phyloP scores from a whole-genome alignment of 805 yeast genomes.

The Yarrowia divulgata region DNA sequence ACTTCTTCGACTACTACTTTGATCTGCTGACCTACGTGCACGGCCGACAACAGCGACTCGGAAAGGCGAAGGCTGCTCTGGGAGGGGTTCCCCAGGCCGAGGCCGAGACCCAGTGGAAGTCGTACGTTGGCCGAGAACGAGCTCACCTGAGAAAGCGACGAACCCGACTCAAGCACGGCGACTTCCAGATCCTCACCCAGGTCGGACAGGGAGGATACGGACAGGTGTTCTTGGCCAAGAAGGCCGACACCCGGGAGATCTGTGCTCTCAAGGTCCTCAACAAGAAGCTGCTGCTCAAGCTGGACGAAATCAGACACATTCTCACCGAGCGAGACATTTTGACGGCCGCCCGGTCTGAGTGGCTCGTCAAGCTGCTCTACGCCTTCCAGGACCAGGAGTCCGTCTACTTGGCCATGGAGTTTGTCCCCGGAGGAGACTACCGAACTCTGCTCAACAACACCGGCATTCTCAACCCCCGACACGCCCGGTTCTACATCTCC shows the following conservation, averaged over 20 bases:
- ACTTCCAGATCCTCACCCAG: slow-evolving; percentile 95
- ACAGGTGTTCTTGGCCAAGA: slow-evolving; percentile 94
- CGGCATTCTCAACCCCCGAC: slow-evolving; percentile 90
- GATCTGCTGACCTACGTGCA: slow-evolving; percentile 94
- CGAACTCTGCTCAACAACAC: slow-evolving; percentile 93
- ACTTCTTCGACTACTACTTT: slow-evolving; percentile 92
- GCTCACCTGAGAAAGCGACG: slow-evolving; percentile 86
- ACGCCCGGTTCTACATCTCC: slow-evolving; percentile 91
- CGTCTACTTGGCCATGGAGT: slow-evolving; percentile 96
- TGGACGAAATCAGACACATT: slow-evolving; percentile 95
- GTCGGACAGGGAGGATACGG: slow-evolving; percentile 99
- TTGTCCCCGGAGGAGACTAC: slow-evolving; percentile 99
- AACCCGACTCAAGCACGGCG: slow-evolving; percentile 90
- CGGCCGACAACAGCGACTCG: slow-evolving; percentile 81
- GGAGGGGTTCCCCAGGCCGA: slow-evolving; percentile 51
- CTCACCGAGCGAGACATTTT: slow-evolving; percentile 95
- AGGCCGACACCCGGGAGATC: slow-evolving; percentile 91
- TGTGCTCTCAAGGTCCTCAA: slow-evolving; percentile 94
- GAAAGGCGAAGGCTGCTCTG: slow-evolving; percentile 65
- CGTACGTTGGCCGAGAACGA: slow-evolving; percentile 83
- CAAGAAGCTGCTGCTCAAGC: slow-evolving; percentile 81
- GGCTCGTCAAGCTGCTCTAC: slow-evolving; percentile 92
- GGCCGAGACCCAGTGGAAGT: slow-evolving; percentile 70
- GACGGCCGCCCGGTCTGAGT: slow-evolving; percentile 93
- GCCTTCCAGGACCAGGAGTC: slow-evolving; percentile 94